phyloP scores from a whole-genome alignment of 768 basidiomycete species.

The Chlorophyllum brunneum region DNA sequence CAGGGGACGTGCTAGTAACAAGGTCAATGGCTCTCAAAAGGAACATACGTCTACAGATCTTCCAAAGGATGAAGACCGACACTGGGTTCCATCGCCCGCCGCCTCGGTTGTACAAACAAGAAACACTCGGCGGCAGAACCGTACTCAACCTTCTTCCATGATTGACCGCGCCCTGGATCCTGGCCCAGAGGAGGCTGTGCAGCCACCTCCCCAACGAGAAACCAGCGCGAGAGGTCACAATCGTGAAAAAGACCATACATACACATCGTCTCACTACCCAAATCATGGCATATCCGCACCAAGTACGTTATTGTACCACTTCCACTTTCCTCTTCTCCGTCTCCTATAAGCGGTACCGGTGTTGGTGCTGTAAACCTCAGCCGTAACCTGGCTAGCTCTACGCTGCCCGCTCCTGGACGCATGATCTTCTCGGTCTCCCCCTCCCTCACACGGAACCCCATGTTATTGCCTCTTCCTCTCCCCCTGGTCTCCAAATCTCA shows the following conservation, averaged over 20 bases:
- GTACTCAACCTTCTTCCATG: not conserved
- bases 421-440: not conserved
- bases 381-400: not conserved
- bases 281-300: slow-evolving; percentile 33
- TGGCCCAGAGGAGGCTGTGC: slow-evolving; percentile 1
- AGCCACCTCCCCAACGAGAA: slow-evolving; percentile 3
- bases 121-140: slow-evolving; percentile 15
- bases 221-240: slow-evolving; percentile 11
- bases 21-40: slow-evolving; percentile 23
- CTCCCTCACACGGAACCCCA: not conserved
- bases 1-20: slow-evolving; percentile 26
- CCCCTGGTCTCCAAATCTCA: slow-evolving; percentile 12
- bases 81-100: slow-evolving; percentile 21
- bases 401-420: not conserved
- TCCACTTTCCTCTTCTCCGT: slow-evolving; percentile 31
- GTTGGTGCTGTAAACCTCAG: slow-evolving; percentile 2
- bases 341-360: slow-evolving; percentile 25
- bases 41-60: slow-evolving; percentile 23
- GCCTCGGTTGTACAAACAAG: slow-evolving; percentile 20
- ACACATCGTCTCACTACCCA: slow-evolving; percentile 28
- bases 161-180: not conserved
- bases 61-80: slow-evolving; percentile 21
- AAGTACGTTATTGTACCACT: slow-evolving; percentile 67
- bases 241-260: slow-evolving; percentile 27
- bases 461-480: slow-evolving; percentile 11